Evolutionary conservation across 2,329 filamentous ascomycete species (phyloP).

Genomic region (Paracoccidioides brasiliensis): DNA sequence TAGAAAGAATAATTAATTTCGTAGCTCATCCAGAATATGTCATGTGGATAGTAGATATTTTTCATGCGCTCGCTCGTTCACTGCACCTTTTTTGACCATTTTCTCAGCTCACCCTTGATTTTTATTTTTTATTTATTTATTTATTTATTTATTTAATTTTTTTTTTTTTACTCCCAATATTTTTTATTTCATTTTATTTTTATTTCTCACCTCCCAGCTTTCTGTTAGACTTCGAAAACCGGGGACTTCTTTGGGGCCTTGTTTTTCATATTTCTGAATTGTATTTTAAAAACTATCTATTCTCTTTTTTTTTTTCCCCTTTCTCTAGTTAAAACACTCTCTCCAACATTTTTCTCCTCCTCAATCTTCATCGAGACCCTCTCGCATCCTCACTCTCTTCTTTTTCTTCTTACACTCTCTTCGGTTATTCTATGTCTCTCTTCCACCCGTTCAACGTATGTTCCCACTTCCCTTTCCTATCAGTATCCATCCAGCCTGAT

Average conservation of each 20-base stretch:
- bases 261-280: no score
- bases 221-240: no score
- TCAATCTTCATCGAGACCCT: not conserved
- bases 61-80: no score
- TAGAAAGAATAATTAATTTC: no score
- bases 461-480: no score
- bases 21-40: no score
- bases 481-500: not conserved
- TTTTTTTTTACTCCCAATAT: not conserved
- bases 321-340: not conserved
- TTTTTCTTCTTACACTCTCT: not conserved
- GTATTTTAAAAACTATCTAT: not conserved
- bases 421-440: conserved; percentile 6
- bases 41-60: no score
- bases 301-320: conserved; percentile 19
- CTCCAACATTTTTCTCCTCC: not conserved
- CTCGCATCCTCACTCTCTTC: not conserved
- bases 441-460: not conserved
- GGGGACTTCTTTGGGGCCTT: no score
- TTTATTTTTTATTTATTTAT: no score
- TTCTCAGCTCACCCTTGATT: no score
- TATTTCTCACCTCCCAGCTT: not conserved
- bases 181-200: not conserved
- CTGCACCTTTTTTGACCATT: no score
- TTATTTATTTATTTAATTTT: no score